Evolutionary conservation across 2,329 filamentous ascomycete genomes (phyloP).

Genomic region (Cyanodermella asteris): DNA sequence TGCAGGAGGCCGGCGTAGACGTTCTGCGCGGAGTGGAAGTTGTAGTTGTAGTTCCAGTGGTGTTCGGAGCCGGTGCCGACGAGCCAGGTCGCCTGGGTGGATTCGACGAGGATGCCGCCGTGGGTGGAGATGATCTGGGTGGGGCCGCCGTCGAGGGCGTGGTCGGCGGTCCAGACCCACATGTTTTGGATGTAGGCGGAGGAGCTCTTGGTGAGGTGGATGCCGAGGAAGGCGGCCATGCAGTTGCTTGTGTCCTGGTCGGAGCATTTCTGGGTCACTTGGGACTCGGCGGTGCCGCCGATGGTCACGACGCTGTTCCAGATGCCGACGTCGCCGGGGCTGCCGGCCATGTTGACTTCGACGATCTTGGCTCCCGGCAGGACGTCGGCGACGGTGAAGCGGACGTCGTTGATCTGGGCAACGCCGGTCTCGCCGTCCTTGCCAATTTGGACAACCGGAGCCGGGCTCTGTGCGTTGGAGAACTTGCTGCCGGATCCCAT

Average conservation of each 20-base stretch:
- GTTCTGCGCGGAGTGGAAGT: constrained; percentile 20
- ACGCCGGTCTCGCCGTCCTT: constrained; percentile 25
- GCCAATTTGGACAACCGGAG: constrained; percentile 30
- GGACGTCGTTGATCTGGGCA: constrained; percentile 30
- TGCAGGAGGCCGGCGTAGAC: constrained; percentile 19
- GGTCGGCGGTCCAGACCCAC: constrained; percentile 26
- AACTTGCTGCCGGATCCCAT: constrained; percentile 27
- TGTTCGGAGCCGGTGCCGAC: constrained; percentile 26
- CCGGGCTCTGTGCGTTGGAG: constrained; percentile 20
- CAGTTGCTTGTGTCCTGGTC: constrained; percentile 16
- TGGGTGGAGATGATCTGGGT: constrained; percentile 15
- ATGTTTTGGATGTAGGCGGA: constrained; percentile 33
- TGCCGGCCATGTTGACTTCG: constrained; percentile 29
- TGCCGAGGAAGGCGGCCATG: constrained; percentile 25
- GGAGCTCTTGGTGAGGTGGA: constrained; percentile 26
- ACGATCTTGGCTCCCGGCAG: constrained; percentile 23
- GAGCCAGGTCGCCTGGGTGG: constrained; percentile 21
- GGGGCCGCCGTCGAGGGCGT: constrained; percentile 21
- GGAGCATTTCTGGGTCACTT: constrained; percentile 18
- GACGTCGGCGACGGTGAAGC: constrained; percentile 27
- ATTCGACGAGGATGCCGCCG: constrained; percentile 21
- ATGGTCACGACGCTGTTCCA: constrained; percentile 26
- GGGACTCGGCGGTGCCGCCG: constrained; percentile 22
- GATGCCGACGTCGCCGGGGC: constrained; percentile 28
- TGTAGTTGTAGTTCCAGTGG: constrained; percentile 26